Conservation (phyloP, 108 stramenopile genomes). For the Conticribra guillardii region DNA sequence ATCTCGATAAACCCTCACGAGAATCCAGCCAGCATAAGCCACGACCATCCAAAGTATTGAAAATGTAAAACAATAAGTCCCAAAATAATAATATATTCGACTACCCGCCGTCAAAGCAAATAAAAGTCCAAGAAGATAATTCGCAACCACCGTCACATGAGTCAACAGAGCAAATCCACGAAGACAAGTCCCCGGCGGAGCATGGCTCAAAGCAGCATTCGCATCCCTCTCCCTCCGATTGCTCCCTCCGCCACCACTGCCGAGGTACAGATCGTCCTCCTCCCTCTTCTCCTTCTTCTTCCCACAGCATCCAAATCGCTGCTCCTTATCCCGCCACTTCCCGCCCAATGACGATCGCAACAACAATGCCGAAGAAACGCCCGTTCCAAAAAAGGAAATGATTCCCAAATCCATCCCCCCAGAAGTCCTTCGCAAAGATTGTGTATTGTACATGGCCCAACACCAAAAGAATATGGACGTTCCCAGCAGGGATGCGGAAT, state of each 20-base stretch:
- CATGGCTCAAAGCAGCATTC: slow-evolving; percentile 19
- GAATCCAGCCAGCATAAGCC: slow-evolving; percentile 28
- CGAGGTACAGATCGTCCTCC: slow-evolving; percentile 3
- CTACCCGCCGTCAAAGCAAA: slow-evolving; percentile 47
- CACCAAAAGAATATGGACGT: slow-evolving; percentile 41
- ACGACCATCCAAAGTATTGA: slow-evolving; percentile 34
- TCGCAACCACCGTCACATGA: slow-evolving; percentile 40
- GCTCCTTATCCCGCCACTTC: slow-evolving; percentile 24
- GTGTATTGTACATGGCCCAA: slow-evolving; percentile 43
- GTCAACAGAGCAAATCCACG: slow-evolving; percentile 26
- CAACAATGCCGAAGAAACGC: slow-evolving; percentile 25
- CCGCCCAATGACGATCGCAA: slow-evolving; percentile 29
- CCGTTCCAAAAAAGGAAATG: slow-evolving; percentile 42
- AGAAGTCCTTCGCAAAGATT: slow-evolving; percentile 21
- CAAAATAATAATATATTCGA: slow-evolving; percentile 42
- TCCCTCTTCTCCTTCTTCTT: slow-evolving; percentile 11
- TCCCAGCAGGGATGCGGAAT: slow-evolving; percentile 21
- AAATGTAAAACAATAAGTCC: slow-evolving; percentile 48
- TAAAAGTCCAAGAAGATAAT: slow-evolving; percentile 42
- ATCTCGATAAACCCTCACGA: slow-evolving; percentile 36
- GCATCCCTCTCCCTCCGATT: neutral
- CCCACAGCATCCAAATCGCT: slow-evolving; percentile 19
- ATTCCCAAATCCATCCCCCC: slow-evolving; percentile 51
- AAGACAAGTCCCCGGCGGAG: slow-evolving; percentile 26
- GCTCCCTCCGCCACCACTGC: no score